Base-by-base conservation (phyloP, 495 filamentous ascomycete species). In the Apiosordaria backusii region DNA sequence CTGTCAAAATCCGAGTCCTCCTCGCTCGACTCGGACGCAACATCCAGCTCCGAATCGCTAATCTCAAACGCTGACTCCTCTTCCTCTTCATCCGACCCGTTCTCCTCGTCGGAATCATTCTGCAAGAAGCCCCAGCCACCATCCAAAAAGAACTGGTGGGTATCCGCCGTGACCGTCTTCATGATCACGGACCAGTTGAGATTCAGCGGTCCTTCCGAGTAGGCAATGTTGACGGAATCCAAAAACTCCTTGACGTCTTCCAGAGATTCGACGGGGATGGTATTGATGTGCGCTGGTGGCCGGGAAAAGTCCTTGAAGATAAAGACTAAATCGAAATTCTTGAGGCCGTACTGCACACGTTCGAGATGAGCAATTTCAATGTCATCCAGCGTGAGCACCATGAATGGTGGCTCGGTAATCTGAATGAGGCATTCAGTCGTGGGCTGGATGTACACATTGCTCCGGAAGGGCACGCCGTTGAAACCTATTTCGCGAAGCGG, bases 101-200 rank as follows among this genome's bases (percentile, higher is more conserved):
- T 93, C 58, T 97, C 93, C 4, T 89, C 91, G 70, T 98, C 96
- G 1, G 88, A 92, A 52, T 97, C 94, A 63, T 89, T 89, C 29
- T 87, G 85, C 63, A 99, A 76, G 87, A 98, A 97, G 16, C 87
- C 89, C 96, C 96, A 99, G 24, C 96, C 96, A 26, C 96, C 96
- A 72, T 98, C 93, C 27, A 82, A 84, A 76, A 97, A 99, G 86
- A 99, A 99, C 64, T 88, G 86, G 71, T 98, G 93, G 7, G 96
- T 91, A 75, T 99, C 91, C 52, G 90, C 87, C 35, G 89, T 92
- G 19, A 99, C 93, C 0, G 96, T 99, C 82, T 99, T 99, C 93
- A 99, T 99, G 75, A 99, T 99, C 22, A 92, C 96, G 7, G 89
- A 88, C 96, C 96, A 99, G 80, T 98, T 97, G 66, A 99, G 82